Conservation (phyloP, 2,329 filamentous ascomycete genomes). For the Pseudocercospora eumusae region DNA sequence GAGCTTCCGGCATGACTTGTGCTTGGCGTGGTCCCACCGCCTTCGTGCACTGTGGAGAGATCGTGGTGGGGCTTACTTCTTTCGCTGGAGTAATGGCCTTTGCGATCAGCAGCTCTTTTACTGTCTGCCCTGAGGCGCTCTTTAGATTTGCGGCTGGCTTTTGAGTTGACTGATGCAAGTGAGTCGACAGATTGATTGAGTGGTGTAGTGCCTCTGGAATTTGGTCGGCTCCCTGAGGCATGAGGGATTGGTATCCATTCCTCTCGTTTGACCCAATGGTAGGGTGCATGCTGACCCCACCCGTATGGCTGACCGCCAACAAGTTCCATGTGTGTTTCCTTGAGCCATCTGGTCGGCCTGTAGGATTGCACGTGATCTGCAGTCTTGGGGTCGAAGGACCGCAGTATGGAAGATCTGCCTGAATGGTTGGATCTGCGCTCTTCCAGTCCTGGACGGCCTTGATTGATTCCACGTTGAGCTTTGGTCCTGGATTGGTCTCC, state of each 20-base stretch:
- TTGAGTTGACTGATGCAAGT: not conserved
- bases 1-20: not conserved
- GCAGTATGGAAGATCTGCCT: not conserved
- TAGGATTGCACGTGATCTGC: not conserved
- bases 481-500: not conserved
- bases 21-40: not conserved
- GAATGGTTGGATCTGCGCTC: not conserved
- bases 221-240: not conserved
- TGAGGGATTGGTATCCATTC: not conserved
- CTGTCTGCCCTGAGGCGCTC: not conserved
- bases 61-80: not conserved
- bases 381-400: not conserved
- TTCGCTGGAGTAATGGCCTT: not conserved
- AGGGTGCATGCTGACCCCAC: not conserved
- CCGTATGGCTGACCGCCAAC: not conserved
- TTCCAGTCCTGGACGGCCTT: not conserved
- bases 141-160: not conserved
- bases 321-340: not conserved
- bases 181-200: not conserved
- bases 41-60: constrained; percentile 1
- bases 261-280: not conserved
- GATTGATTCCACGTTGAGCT: not conserved
- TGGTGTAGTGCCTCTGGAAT: not conserved
- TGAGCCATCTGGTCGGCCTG: not conserved
- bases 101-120: not conserved